These are phyloP conservation scores for Casuarina cunninghamiana DNA, from an alignment of 306 rosid genomes.

Conservation along the genomic window DNA sequence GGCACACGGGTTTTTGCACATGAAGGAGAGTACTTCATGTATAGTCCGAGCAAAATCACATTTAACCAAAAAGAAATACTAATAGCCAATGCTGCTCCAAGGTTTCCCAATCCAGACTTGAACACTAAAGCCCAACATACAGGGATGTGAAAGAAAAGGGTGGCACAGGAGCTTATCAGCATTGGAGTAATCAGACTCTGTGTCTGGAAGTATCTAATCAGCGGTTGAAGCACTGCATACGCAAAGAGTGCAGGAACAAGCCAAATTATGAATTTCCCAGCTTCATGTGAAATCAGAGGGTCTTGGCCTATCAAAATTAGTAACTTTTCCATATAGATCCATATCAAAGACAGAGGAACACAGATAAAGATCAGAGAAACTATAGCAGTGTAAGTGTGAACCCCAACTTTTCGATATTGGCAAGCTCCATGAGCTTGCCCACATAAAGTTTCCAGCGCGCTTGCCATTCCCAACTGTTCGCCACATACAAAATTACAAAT, in stretches of 20 bases:
- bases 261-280: conserved; percentile 56
- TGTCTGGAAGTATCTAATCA: conserved; percentile 62
- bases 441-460: conserved; percentile 58
- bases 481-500: not conserved
- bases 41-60: conserved; percentile 55
- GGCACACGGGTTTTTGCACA: conserved; percentile 52
- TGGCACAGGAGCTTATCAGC: conserved; percentile 47
- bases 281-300: conserved; percentile 68
- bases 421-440: conserved; percentile 67
- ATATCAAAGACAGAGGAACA: conserved; percentile 53
- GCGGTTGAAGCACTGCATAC: conserved; percentile 58
- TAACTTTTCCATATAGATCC: conserved; percentile 60
- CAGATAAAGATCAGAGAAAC: conserved; percentile 57
- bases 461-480: conserved; percentile 54
- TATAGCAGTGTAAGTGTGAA: conserved; percentile 56
- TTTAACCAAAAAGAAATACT: conserved; percentile 66
- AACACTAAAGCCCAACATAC: conserved; percentile 73
- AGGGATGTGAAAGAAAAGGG: conserved; percentile 49
- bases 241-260: conserved; percentile 80
- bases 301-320: conserved; percentile 70
- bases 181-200: conserved; percentile 66
- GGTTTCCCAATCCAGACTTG: conserved; percentile 43
- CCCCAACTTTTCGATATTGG: conserved; percentile 47
- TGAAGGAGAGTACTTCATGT: conserved; percentile 51
- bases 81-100: conserved; percentile 79